Evolutionary conservation across 108 stramenopile species (phyloP).

Genomic region (Cylindrotheca closterium): DNA sequence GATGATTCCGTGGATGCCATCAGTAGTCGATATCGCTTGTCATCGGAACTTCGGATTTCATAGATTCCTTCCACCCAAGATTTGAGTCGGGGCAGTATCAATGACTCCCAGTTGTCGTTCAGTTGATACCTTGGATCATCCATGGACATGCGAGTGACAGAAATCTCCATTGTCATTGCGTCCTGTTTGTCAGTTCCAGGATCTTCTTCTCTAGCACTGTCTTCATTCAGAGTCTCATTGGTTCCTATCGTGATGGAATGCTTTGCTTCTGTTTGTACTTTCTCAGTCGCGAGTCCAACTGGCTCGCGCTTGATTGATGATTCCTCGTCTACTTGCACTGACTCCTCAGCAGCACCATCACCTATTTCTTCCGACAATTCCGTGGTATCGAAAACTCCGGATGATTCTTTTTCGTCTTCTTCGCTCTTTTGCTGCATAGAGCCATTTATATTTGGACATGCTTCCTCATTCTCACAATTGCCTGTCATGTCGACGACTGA

Average conservation of each 20-base stretch:
- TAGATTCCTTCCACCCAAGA: constrained; percentile 76
- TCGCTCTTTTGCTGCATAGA: too few relatives aligned
- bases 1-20: constrained; percentile 8
- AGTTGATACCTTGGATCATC: constrained; percentile 65
- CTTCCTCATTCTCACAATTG: too few relatives aligned
- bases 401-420: too few relatives aligned
- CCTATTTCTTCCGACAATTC: too few relatives aligned
- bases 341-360: too few relatives aligned
- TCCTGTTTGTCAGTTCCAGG: background rate
- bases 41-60: constrained; percentile 54
- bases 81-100: constrained; percentile 65
- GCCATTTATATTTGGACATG: too few relatives aligned
- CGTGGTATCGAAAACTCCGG: too few relatives aligned
- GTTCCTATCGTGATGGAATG: background rate
- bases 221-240: constrained; percentile 6
- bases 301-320: too few relatives aligned
- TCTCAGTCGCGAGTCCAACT: too few relatives aligned
- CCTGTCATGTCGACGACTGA: too few relatives aligned
- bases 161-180: constrained; percentile 33
- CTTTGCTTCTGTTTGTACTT: background rate
- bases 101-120: constrained; percentile 47
- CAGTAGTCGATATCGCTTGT: constrained; percentile 64
- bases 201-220: background rate
- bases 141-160: constrained; percentile 59
- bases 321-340: too few relatives aligned